These are phyloP conservation scores for Yamadazyma siamensis DNA, from an alignment of 1,139 yeast genomes.

Conservation along the genomic window DNA sequence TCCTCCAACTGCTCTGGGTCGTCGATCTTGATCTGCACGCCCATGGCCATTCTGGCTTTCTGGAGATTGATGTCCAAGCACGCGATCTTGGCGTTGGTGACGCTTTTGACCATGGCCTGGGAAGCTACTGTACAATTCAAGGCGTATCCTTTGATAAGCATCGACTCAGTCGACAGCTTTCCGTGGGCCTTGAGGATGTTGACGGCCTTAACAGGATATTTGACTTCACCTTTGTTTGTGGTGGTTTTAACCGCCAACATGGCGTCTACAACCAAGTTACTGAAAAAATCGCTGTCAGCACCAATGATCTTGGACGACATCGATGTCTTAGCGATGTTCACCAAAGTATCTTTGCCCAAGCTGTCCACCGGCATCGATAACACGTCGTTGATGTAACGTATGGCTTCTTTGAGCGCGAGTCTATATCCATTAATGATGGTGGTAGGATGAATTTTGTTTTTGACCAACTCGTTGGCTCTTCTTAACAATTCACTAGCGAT, in stretches of 20 bases:
- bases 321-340: conserved; percentile 92
- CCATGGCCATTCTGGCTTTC: conserved; percentile 97
- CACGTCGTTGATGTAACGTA: conserved; percentile 82
- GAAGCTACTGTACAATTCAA: conserved; percentile 96
- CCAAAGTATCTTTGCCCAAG: conserved; percentile 77
- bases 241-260: conserved; percentile 93
- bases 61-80: conserved; percentile 92
- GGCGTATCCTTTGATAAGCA: conserved; percentile 90
- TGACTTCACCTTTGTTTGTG: conserved; percentile 81
- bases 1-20: conserved; percentile 98
- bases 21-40: conserved; percentile 93
- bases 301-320: conserved; percentile 98
- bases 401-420: conserved; percentile 89
- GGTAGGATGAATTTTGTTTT: conserved; percentile 93
- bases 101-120: conserved; percentile 86
- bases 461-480: conserved; percentile 92
- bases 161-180: conserved; percentile 81
- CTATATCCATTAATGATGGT: conserved; percentile 96
- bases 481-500: conserved; percentile 90
- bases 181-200: conserved; percentile 97
- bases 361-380: conserved; percentile 76
- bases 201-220: conserved; percentile 97
- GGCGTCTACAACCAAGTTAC: conserved; percentile 91
- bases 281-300: conserved; percentile 88
- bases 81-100: conserved; percentile 81